Conservation (phyloP, 2,329 filamentous ascomycete genomes). For the Karstenula rhodostoma region DNA sequence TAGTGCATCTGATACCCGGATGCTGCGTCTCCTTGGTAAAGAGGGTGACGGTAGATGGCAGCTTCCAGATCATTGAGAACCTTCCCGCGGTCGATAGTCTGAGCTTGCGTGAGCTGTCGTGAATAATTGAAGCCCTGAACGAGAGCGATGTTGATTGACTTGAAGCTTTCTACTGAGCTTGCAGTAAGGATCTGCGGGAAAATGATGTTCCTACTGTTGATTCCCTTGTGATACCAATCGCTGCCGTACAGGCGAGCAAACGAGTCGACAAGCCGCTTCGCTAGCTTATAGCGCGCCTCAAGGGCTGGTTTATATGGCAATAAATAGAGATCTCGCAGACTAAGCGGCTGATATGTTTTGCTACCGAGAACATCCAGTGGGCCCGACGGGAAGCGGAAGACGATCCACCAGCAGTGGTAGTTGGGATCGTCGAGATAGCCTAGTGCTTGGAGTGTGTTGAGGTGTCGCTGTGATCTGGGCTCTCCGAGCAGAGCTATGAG, state of each 20-base stretch:
- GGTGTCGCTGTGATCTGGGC: not conserved
- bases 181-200: slow-evolving; percentile 7
- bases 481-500: slow-evolving; percentile 12
- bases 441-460: slow-evolving; percentile 16
- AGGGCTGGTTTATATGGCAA: slow-evolving; percentile 8
- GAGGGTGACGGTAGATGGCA: slow-evolving; percentile 19
- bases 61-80: slow-evolving; percentile 12
- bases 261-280: slow-evolving; percentile 16
- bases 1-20: slow-evolving; percentile 19
- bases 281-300: slow-evolving; percentile 13
- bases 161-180: not conserved
- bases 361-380: not conserved
- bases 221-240: slow-evolving; percentile 20
- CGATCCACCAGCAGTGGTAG: slow-evolving; percentile 20
- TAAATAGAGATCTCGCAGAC: not conserved
- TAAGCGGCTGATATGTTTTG: slow-evolving; percentile 7
- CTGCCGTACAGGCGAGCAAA: slow-evolving; percentile 16
- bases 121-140: slow-evolving; percentile 19
- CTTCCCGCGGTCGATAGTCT: slow-evolving; percentile 13
- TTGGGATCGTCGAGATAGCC: slow-evolving; percentile 14
- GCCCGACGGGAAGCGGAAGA: slow-evolving; percentile 17
- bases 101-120: slow-evolving; percentile 10
- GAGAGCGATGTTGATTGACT: slow-evolving; percentile 9
- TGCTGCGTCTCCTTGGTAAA: slow-evolving; percentile 19
- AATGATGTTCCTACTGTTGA: slow-evolving; percentile 20